Evolutionary conservation across 768 basidiomycete genomes (phyloP), one percentile per base, ranked within the genome.

Genomic region (Tricholoma terreum): DNA sequence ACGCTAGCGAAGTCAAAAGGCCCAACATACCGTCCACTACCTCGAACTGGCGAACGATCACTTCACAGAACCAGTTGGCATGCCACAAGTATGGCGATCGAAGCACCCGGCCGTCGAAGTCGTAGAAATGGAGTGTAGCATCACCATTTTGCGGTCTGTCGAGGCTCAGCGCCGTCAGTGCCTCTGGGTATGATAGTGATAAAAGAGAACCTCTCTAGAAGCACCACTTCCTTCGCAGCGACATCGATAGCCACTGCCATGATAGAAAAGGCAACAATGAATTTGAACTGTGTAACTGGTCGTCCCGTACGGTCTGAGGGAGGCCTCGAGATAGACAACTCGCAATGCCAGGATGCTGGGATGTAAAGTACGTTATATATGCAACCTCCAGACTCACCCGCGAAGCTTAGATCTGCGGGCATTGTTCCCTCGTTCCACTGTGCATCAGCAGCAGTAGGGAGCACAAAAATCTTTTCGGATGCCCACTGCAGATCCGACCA

Each of bases 321-420:
- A n/a, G 50, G 50, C 50, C 36, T 52, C 34, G 21, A 1, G 30
- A 52, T 27, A 22, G 9, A 15, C 19, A 52, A 22, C 31, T 54
- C 19, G 52, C 52, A 48, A 27, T 27, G 34, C 15, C 10, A 4
- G 19, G 19, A 27, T 19, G 24, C 33, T 7, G 19, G 33, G 34
- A 22, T 3, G 33, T 33, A 52, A 52, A 7, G 49, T 35, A 58
- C 52, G 35, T 21, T 22, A 49, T 58, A 58, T 21, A 58, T 24
- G 11, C 57, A 58, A 38, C 57, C 57, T 22, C 57, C 57, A 6
- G 57, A 54, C 34, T 58, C 57, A 36, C 57, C 57, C 52, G 48
- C 35, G 35, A 54, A 58, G 19, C 33, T 27, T 4, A 10, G 4
- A 8, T 35, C 19, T 42, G 24, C 42, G n/a, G 57, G 57, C 34